A percentile compares a stretch with the other conserved stretches of the same genome.
Evolutionary conservation across 2,329 filamentous ascomycete species (phyloP).

Genomic region (Pseudonectria buxi): DNA sequence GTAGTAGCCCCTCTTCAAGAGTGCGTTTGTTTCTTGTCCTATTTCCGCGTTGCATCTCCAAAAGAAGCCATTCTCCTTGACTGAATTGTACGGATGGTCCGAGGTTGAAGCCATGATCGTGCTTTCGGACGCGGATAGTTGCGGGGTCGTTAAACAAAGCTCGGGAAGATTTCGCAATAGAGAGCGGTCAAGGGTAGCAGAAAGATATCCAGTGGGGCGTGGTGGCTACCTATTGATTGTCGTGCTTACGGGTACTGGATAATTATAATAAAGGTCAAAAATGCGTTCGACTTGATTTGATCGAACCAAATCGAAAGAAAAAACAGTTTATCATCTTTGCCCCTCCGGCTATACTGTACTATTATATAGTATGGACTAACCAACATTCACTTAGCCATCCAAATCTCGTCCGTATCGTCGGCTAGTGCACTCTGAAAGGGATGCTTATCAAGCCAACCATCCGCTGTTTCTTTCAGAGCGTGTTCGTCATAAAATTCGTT

Average conservation of each 20-base stretch:
- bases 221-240: too few species aligned
- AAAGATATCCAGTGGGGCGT: too few species aligned
- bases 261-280: too few species aligned
- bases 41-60: background rate
- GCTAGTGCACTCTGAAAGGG: slow-evolving; percentile 6
- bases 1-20: slow-evolving; percentile 1
- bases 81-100: background rate
- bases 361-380: too few species aligned
- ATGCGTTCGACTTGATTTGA: too few species aligned
- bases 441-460: slow-evolving; percentile 6
- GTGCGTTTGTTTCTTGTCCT: background rate
- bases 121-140: background rate
- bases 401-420: slow-evolving; percentile 7
- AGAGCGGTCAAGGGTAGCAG: background rate
- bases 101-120: background rate
- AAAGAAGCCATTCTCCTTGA: slow-evolving; percentile 1
- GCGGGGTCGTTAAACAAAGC: background rate
- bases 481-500: slow-evolving; percentile 8
- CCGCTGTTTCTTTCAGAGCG: slow-evolving; percentile 3
- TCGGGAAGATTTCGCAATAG: background rate
- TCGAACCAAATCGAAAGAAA: too few species aligned
- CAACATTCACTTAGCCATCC: too few species aligned
- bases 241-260: too few species aligned
- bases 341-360: too few species aligned
- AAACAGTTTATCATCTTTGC: too few species aligned